phyloP scores from a whole-genome alignment of 2,329 filamentous ascomycete species.

The Neonectria coccinea region DNA sequence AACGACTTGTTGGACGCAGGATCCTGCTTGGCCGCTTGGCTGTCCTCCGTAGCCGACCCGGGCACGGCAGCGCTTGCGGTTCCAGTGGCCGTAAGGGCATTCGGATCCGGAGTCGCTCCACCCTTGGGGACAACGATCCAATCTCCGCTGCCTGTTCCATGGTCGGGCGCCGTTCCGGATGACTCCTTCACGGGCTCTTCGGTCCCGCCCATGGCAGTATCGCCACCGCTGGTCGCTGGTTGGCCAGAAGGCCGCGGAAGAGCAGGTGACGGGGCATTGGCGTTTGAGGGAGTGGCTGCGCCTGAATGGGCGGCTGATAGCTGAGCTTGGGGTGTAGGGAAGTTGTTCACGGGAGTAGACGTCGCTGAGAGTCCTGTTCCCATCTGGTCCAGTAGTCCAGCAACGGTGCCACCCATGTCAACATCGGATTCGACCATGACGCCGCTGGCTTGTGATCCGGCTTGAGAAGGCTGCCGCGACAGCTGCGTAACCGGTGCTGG shows the following conservation, averaged over 20 bases:
- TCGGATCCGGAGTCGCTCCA: slow-evolving; percentile 58
- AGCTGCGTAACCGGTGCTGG: slow-evolving; percentile 51
- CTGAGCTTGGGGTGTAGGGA: slow-evolving; percentile 70
- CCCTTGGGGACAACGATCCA: slow-evolving; percentile 82
- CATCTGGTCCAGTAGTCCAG: slow-evolving; percentile 76
- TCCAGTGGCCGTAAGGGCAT: slow-evolving; percentile 32
- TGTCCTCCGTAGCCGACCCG: slow-evolving; percentile 45
- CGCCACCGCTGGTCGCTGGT: slow-evolving; percentile 43
- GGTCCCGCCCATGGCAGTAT: slow-evolving; percentile 67
- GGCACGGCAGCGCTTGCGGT: slow-evolving; percentile 43
- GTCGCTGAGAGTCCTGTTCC: slow-evolving; percentile 70
- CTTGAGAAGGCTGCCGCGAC: slow-evolving; percentile 66
- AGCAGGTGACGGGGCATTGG: slow-evolving; percentile 60
- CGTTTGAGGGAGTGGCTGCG: slow-evolving; percentile 66
- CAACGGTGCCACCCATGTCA: slow-evolving; percentile 73
- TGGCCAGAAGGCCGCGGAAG: slow-evolving; percentile 42
- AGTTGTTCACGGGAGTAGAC: slow-evolving; percentile 70
- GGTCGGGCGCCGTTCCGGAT: slow-evolving; percentile 58
- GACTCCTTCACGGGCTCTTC: slow-evolving; percentile 52
- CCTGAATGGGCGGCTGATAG: slow-evolving; percentile 68
- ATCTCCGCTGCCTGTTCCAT: slow-evolving; percentile 69
- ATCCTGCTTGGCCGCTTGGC: slow-evolving; percentile 39
- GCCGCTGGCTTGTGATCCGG: slow-evolving; percentile 67
- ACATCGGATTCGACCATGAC: slow-evolving; percentile 68
- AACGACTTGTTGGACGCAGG: slow-evolving; percentile 32